These are phyloP conservation scores for Achaetomiella virescens DNA, from an alignment of 495 filamentous ascomycete species.

Conservation along the genomic window DNA sequence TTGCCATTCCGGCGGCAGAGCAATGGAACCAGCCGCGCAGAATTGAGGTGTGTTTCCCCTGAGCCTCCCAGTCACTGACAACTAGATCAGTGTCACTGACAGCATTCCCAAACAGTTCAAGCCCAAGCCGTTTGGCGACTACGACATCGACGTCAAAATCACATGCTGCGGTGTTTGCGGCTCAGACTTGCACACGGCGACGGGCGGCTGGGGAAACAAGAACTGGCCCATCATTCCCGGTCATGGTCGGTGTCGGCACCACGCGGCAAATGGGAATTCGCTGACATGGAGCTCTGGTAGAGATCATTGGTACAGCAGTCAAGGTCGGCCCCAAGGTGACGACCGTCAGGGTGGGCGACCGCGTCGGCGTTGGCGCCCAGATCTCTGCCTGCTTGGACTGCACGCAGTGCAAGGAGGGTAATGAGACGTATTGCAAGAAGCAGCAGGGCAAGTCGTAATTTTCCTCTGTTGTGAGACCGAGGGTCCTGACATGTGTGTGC, in stretches of 20 bases:
- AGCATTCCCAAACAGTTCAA: constrained; percentile 50
- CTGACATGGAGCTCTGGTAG: constrained; percentile 16
- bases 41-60: background rate
- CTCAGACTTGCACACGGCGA: constrained; percentile 72
- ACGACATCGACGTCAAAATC: constrained; percentile 65
- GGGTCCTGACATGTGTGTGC: background rate
- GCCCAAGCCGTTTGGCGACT: constrained; percentile 68
- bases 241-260: constrained; percentile 63
- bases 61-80: background rate
- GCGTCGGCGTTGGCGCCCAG: constrained; percentile 76
- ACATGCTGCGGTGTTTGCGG: constrained; percentile 69
- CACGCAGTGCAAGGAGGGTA: constrained; percentile 38
- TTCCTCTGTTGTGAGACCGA: no score
- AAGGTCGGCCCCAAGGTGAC: constrained; percentile 51
- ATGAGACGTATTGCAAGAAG: constrained; percentile 76
- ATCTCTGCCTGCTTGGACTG: constrained; percentile 63
- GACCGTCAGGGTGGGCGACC: constrained; percentile 61
- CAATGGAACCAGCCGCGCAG: constrained; percentile 19
- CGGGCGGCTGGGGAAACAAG: constrained; percentile 64
- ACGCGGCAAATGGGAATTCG: constrained; percentile 21
- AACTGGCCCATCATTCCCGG: constrained; percentile 31
- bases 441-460: constrained; percentile 32
- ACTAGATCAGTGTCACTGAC: background rate
- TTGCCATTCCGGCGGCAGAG: constrained; percentile 34
- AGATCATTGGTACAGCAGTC: constrained; percentile 66